Percentiles rank a stretch among this genome's conserved stretches.
Conservation (phyloP, 768 basidiomycete species). For the Kwoniella heveanensis region DNA sequence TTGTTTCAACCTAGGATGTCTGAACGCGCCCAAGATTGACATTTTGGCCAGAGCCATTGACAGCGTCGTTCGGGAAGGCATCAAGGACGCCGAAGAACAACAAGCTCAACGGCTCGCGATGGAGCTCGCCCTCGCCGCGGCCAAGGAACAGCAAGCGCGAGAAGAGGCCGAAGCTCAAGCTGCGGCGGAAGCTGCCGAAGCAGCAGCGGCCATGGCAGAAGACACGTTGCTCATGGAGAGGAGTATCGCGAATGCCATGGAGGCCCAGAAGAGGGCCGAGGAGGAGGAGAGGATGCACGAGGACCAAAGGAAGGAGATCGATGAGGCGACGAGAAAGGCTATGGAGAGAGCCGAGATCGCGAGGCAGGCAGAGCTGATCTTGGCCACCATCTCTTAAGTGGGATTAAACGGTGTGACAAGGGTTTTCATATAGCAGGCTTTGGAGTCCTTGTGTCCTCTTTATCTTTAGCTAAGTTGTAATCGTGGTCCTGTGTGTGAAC, state of each 20-base stretch:
- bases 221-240: constrained; percentile 35
- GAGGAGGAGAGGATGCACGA: constrained; percentile 40
- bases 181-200: constrained; percentile 19
- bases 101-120: constrained; percentile 36
- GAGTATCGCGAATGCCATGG: constrained; percentile 41
- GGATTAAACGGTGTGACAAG: too few species aligned
- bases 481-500: too few species aligned
- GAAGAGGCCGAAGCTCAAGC: constrained; percentile 44
- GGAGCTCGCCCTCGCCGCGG: constrained; percentile 43
- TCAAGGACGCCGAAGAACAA: constrained; percentile 40
- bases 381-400: constrained; percentile 36
- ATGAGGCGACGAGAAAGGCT: constrained; percentile 32
- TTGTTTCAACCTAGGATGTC: constrained; percentile 52
- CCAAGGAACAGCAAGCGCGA: constrained; percentile 36
- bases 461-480: too few species aligned
- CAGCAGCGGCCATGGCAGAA: constrained; percentile 24
- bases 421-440: too few species aligned
- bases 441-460: neutral
- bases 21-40: constrained; percentile 52
- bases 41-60: constrained; percentile 46
- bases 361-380: constrained; percentile 43
- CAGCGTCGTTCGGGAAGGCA: constrained; percentile 41
- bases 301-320: constrained; percentile 36
- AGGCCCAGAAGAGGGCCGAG: constrained; percentile 33
- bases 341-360: constrained; percentile 43